A percentile compares a stretch with the other conserved stretches of the same genome.
Conservation (phyloP, 2,329 filamentous ascomycete species). For the Penicillium sp. region DNA sequence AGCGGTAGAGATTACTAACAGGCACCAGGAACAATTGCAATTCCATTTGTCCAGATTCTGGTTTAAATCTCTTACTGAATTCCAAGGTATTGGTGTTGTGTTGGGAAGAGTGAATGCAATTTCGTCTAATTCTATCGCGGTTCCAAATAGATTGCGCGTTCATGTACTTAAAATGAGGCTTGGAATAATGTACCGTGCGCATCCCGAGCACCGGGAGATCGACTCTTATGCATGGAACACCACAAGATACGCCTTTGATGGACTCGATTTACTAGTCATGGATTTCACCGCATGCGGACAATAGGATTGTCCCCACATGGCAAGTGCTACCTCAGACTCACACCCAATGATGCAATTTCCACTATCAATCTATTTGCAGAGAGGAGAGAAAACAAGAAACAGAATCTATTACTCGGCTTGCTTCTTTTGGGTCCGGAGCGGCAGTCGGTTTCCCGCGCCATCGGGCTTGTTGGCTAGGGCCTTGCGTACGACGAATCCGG, state of each 20-base stretch:
- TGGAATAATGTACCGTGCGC: not conserved
- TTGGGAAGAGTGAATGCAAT: not conserved
- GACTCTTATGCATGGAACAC: not conserved
- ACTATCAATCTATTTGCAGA: conserved; percentile 18
- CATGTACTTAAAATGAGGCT: not conserved
- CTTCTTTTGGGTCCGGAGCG: conserved; percentile 15
- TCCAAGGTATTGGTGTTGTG: not conserved
- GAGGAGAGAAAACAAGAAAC: conserved; percentile 1
- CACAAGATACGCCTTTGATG: not conserved
- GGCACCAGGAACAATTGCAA: not conserved
- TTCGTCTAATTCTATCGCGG: not conserved
- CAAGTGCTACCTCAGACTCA: conserved; percentile 7
- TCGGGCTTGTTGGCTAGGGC: conserved; percentile 34
- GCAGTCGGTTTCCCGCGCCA: conserved; percentile 26
- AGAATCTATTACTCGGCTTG: conserved; percentile 15
- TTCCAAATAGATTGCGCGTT: not conserved
- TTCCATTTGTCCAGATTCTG: not conserved
- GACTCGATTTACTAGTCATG: not conserved
- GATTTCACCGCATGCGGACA: conserved; percentile 20
- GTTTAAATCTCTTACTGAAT: not conserved
- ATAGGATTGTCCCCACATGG: conserved; percentile 10
- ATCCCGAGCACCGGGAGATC: not conserved
- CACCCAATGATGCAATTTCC: conserved; percentile 13
- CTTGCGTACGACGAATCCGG: conserved; percentile 42
- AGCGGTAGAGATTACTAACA: not conserved